Evolutionary conservation across 176 grass and related monocot genomes (phyloP), one percentile per base, ranked within the genome.

Genomic region (Oryza officinalis): DNA sequence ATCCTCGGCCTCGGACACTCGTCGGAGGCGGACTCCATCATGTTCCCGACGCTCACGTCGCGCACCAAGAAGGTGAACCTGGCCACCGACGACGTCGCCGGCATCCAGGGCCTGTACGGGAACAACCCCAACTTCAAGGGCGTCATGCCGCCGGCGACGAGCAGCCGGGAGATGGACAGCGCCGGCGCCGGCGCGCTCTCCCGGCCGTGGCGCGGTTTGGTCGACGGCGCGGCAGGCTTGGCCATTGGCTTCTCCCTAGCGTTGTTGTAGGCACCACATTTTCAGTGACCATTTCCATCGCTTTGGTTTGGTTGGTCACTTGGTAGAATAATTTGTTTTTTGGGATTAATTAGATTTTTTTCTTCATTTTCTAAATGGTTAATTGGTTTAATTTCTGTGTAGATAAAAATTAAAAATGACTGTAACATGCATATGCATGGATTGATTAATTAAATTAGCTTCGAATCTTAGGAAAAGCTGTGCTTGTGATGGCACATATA

Each of bases 1-100:
- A 87, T 99, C 50, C 89, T 99, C 12, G 96, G 96, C 13, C 87
- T 99, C 0, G 93, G 87, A 8, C 93, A 99, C 94, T 84, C 93
- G n/a, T 27, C 83, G 25, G 85, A 81, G 66, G 10, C 27, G 63
- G 76, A 25, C 13, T 84, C 96, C 80, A 91, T 99, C 83, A 99
- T 94, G 96, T 99, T 86, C 83, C 96, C 96, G 25, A 85, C 84
- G 64, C 82, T 99, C 64, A 89, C 78, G 17, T 90, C 90, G 41
- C 72, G 67, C 30, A 87, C 89, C 33, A 83, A 47, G 77, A 99
- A 92, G 89, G 93, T 99, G 77, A 83, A 96, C 7, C 91, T 99
- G 1, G 75, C 60, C 1, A 13, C 47, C 10, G 96, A 99, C 68
- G 96, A 99, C 83, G 89, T 99, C 28, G 27, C 47, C 0, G 91